phyloP scores from a whole-genome alignment of 2,329 filamentous ascomycete species.

The Chalaropsis ovoidea region DNA sequence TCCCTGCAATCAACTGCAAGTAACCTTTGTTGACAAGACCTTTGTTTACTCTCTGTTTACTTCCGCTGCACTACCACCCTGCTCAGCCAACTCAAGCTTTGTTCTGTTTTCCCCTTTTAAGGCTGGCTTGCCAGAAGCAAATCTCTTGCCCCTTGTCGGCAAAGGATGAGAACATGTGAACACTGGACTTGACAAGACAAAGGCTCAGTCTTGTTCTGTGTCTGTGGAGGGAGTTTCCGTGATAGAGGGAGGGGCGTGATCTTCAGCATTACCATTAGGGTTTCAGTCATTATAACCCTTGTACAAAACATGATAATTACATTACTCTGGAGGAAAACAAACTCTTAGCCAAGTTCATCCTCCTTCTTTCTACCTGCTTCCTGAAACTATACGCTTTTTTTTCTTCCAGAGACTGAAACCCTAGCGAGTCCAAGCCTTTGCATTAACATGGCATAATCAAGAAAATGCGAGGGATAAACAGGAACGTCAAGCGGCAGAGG shows the following conservation, averaged over 20 bases:
- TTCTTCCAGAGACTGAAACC: not conserved
- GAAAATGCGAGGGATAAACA: not conserved
- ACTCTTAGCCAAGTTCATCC: not conserved
- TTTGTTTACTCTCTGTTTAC: not conserved
- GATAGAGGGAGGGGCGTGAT: too few species aligned
- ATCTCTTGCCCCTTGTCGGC: slow-evolving; percentile 5
- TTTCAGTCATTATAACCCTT: too few species aligned
- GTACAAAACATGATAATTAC: too few species aligned
- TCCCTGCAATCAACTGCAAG: not conserved
- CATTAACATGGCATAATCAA: not conserved
- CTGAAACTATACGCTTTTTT: not conserved
- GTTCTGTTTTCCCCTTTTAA: not conserved
- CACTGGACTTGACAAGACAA: not conserved
- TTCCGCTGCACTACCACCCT: not conserved
- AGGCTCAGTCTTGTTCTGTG: not conserved
- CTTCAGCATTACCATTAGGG: too few species aligned
- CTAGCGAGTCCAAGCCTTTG: not conserved
- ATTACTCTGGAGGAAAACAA: too few species aligned
- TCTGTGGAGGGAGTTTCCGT: too few species aligned
- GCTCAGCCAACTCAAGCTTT: not conserved
- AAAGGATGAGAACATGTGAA: not conserved
- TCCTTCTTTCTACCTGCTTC: not conserved
- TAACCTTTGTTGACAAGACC: not conserved
- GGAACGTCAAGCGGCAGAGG: not conserved
- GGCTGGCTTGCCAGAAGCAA: not conserved